These are phyloP conservation scores for Graphiopsis chlorocephala DNA, from an alignment of 2,329 filamentous ascomycete genomes.

Conservation along the genomic window DNA sequence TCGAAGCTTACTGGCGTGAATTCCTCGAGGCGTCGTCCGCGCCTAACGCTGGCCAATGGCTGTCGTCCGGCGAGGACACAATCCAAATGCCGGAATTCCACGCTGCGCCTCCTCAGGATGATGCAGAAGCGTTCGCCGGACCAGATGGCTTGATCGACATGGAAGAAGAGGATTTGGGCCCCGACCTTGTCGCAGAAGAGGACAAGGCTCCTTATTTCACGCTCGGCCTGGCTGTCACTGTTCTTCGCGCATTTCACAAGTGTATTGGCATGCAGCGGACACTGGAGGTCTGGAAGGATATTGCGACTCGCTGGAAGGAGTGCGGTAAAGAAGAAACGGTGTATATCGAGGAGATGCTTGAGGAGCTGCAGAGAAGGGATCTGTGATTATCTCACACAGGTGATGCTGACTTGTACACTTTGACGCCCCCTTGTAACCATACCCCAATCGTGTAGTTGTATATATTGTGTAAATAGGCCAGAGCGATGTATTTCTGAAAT, in stretches of 20 bases:
- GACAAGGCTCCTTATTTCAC: conserved; percentile 36
- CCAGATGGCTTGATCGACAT: conserved; percentile 18
- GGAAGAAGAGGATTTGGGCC: conserved; percentile 24
- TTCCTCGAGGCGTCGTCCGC: conserved; percentile 50
- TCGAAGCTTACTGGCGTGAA: conserved; percentile 66
- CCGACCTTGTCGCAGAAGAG: conserved; percentile 18
- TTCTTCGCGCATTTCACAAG: conserved; percentile 62
- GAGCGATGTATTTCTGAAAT: neutral
- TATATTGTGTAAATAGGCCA: neutral
- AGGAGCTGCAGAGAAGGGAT: neutral
- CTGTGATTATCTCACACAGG: neutral
- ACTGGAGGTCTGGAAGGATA: conserved; percentile 53
- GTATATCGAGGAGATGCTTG: neutral
- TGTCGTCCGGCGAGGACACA: neutral
- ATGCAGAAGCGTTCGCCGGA: conserved; percentile 10
- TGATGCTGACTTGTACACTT: neutral
- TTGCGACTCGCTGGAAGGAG: conserved; percentile 37
- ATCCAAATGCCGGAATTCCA: neutral
- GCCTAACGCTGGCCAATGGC: neutral
- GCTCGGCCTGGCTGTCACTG: conserved; percentile 57
- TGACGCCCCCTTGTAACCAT: neutral
- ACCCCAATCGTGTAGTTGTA: conserved; percentile 2
- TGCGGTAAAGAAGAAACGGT: neutral
- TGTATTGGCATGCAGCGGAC: conserved; percentile 55
- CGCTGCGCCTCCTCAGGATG: neutral